These are phyloP conservation scores for Globisporangium megalacanthum DNA, from an alignment of 352 stramenopile species.

Conservation along the genomic window DNA sequence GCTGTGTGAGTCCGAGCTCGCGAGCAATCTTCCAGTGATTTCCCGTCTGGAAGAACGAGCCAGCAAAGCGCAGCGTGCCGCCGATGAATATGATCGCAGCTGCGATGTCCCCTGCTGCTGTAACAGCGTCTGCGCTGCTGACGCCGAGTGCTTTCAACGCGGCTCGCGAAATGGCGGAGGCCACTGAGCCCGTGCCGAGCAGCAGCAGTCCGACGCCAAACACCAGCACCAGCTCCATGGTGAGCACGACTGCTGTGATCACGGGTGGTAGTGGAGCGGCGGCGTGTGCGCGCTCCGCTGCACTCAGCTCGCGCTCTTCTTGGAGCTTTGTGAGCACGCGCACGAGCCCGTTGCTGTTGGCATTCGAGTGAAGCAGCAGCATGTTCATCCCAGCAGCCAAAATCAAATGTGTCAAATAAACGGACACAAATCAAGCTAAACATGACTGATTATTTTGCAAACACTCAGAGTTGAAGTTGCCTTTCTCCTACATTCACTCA, in stretches of 20 bases:
- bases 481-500: neutral
- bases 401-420: neutral
- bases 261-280: conserved; percentile 6
- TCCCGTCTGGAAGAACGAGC: conserved; percentile 28
- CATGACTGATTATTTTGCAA: neutral
- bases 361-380: conserved; percentile 14
- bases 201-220: conserved; percentile 29
- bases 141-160: neutral
- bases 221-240: conserved; percentile 33
- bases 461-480: neutral
- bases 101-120: neutral
- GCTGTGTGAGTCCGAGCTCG: neutral
- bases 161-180: conserved; percentile 11
- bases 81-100: conserved; percentile 20
- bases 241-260: conserved; percentile 26
- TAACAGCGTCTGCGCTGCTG: neutral
- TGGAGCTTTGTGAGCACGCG: conserved; percentile 9
- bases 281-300: neutral
- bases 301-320: conserved; percentile 1
- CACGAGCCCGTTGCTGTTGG: conserved; percentile 26
- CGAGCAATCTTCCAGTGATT: neutral
- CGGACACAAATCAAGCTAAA: neutral
- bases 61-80: conserved; percentile 22
- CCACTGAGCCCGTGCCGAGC: conserved; percentile 19
- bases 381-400: neutral